Base-by-base conservation (phyloP, 805 yeast genomes). In the Schizosaccharomyces osmophilus region DNA sequence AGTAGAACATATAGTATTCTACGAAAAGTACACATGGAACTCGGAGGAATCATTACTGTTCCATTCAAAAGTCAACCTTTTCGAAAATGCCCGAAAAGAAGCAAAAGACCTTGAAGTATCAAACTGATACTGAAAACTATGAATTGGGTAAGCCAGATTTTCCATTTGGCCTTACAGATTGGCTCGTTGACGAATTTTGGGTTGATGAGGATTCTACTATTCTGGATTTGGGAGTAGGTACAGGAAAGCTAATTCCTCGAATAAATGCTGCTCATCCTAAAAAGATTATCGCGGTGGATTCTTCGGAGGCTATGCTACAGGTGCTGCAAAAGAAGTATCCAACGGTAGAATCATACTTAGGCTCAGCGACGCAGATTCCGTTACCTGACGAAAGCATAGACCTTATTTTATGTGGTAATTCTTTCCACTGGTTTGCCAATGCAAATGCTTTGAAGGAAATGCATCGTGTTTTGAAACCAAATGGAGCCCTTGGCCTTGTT, bases 381-480 rank as follows among this genome's bases (percentile, higher is more conserved):
- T 63, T 76, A 0, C 71, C 69, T 1, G 79, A 75, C 62, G 64
- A 68, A 36, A 69, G 77, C 0, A 73, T 74, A 24, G 84, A 81
- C 68, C 75, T 77, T 0, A 70, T 82, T 1, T 71, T 80, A 9
- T 69, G 78, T 9, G 84, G 85, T 0, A 85, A 82, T 42, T 85
- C 80, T 0, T 82, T 78, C 67, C 85, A 82, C 64, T 82, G 85
- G 85, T 82, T 82, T 69, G 75, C 79, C n/a, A 81, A 79, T 65
- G 57, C 63, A 2, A 72, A 70, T 8, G 71, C 82, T 0, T 66
- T 82, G 42, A 68, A 70, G 61, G 85, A 82, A 67, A 67, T 82
- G 26, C 63, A 70, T 55, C 70, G 85, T 19, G 79, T 81, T 0
- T 71, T 82, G 65, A 77, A 76, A 63, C 75, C 77, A 1, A 68